Base-by-base conservation (phyloP, 768 basidiomycete genomes). In the Tricholoma hemisulphureum region DNA sequence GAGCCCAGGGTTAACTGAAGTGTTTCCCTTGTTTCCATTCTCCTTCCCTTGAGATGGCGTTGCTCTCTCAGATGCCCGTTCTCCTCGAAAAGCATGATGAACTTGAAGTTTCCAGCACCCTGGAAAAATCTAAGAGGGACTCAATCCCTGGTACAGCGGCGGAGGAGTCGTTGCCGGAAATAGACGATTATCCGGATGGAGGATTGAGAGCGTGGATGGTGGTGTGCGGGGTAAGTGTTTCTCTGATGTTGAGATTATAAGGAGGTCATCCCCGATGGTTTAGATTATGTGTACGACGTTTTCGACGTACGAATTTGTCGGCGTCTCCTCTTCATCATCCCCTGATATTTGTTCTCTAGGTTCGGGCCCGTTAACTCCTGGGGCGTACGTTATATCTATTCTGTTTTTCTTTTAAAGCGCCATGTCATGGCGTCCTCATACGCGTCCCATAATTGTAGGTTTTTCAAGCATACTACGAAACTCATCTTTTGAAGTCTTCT, bases 381-480 rank as follows among this genome's bases (percentile, higher is more conserved):
- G 81, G 84, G 84, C 43, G 84, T 83, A 59, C 61, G 76, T 71
- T n/a, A 24, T 24, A 4, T 57, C 46, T 14, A 13, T 29, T 26
- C 35, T 49, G 18, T 39, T 23, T 13, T 50, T 18, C 16, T 49
- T 41, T 6, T n/a, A n/a, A n/a, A n/a, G n/a, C n/a, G n/a, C n/a
- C n/a, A n/a, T n/a, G n/a, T n/a, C n/a, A n/a, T n/a, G n/a, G n/a
- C n/a, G n/a, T n/a, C n/a, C n/a, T n/a, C n/a, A n/a, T n/a, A n/a
- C n/a, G n/a, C n/a, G n/a, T n/a, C n/a, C n/a, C n/a, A n/a, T n/a
- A n/a, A n/a, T n/a, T n/a, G n/a, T 52, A 85, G 83, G 75, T 82
- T 16, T 85, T 86, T 59, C 86, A 87, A 77, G 74, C 74, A 13
- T 84, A 85, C 62, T 86, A 88, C 58, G 74, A 83, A 57, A 71